Evolutionary conservation across 495 filamentous ascomycete genomes (phyloP).

Genomic region (Penicillium goetzii): DNA sequence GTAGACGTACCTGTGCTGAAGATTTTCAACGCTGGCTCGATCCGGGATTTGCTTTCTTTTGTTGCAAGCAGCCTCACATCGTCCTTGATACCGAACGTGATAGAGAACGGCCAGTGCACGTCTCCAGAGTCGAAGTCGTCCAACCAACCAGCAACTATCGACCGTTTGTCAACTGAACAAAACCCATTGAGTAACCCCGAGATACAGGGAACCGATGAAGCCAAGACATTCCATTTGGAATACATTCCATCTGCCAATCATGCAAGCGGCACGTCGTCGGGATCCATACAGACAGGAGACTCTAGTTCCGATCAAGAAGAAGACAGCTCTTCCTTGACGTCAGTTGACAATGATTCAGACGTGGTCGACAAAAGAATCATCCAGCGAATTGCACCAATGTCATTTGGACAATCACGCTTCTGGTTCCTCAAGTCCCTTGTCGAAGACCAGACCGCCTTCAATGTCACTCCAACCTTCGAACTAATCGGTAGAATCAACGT

Average conservation of each 20-base stretch:
- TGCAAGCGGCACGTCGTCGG: slow-evolving; percentile 15
- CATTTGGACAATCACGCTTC: slow-evolving; percentile 44
- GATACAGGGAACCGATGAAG: neutral
- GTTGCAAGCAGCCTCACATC: slow-evolving; percentile 17
- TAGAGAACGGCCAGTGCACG: neutral
- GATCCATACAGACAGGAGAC: slow-evolving; percentile 19
- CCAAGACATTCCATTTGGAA: slow-evolving; percentile 12
- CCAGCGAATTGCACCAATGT: slow-evolving; percentile 29
- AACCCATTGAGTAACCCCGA: neutral
- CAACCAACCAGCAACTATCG: neutral
- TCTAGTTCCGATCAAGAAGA: slow-evolving; percentile 24
- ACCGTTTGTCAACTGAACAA: neutral
- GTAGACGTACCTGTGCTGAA: slow-evolving; percentile 52
- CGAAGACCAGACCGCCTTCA: slow-evolving; percentile 19
- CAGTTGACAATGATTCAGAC: neutral
- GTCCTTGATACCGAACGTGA: slow-evolving; percentile 19
- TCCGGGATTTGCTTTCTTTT: slow-evolving; percentile 24
- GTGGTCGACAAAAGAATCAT: neutral
- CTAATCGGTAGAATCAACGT: slow-evolving; percentile 25
- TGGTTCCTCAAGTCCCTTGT: slow-evolving; percentile 22
- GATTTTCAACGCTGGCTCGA: slow-evolving; percentile 39
- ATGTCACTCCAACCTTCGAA: slow-evolving; percentile 25
- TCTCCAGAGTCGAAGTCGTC: too few relatives aligned
- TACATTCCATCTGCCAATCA: slow-evolving; percentile 6
- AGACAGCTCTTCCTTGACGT: slow-evolving; percentile 18